Conservation (phyloP, 1,139 yeast genomes). For the Hansenula sp. region DNA sequence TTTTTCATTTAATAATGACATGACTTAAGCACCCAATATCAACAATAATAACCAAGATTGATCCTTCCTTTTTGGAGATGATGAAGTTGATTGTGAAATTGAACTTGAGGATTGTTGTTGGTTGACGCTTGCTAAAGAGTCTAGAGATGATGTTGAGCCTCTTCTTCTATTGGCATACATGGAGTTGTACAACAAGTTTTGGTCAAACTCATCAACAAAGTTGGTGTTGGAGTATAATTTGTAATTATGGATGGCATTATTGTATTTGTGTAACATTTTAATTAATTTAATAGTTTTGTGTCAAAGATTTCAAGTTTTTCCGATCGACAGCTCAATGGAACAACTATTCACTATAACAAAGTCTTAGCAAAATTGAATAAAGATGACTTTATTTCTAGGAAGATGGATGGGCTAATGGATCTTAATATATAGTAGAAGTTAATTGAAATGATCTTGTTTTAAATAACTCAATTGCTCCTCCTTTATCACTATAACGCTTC, state of each 20-base stretch:
- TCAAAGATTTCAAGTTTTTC: background rate
- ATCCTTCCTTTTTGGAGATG: constrained; percentile 11
- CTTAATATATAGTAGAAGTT: no score
- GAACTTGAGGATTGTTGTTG: background rate
- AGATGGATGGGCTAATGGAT: no score
- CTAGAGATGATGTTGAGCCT: background rate
- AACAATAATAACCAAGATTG: constrained; percentile 23
- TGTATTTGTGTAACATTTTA: constrained; percentile 2
- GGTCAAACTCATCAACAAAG: constrained; percentile 7
- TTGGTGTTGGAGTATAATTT: background rate
- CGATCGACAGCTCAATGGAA: no score
- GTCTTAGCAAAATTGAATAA: no score
- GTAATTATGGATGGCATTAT: background rate
- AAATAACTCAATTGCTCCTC: no score
- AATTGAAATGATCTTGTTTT: no score
- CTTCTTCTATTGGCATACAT: background rate
- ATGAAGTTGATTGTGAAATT: no score
- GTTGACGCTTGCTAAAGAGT: no score
- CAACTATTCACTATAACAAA: no score
- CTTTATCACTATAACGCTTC: no score
- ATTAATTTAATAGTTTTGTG: background rate
- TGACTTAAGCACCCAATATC: constrained; percentile 16
- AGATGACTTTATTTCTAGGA: no score
- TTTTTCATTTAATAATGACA: no score
- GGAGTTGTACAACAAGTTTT: constrained; percentile 1